Conservation (phyloP, 2,329 filamentous ascomycete genomes). For the Ustulina deusta region DNA sequence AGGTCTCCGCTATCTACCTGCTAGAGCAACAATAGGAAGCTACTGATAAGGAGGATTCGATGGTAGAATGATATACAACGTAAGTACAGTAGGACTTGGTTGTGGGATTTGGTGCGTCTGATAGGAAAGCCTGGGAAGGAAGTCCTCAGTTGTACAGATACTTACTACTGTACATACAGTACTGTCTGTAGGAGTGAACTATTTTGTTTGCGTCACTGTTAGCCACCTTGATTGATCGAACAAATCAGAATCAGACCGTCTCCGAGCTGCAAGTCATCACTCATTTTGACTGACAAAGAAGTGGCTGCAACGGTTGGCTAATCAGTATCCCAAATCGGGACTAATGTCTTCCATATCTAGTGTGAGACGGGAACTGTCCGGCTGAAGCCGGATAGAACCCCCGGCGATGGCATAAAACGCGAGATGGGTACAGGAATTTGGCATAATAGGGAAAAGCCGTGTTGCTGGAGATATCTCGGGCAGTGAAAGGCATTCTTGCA, state of each 20-base stretch:
- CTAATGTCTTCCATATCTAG: background rate
- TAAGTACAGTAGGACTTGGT: background rate
- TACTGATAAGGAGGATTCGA: background rate
- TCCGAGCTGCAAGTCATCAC: slow-evolving; percentile 9
- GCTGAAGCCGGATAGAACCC: slow-evolving; percentile 6
- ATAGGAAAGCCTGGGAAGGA: background rate
- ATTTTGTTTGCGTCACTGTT: background rate
- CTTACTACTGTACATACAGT: background rate
- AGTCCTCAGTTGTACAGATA: background rate
- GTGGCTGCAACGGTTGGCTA: slow-evolving; percentile 9
- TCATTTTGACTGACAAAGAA: slow-evolving; percentile 15
- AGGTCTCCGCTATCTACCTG: background rate
- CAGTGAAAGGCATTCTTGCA: background rate
- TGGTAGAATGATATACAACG: background rate
- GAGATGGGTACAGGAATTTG: background rate
- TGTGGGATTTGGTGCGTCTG: background rate
- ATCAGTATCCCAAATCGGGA: slow-evolving; percentile 18
- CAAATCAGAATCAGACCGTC: background rate
- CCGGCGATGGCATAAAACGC: slow-evolving; percentile 21
- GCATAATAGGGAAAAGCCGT: background rate
- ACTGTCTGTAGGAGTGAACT: background rate
- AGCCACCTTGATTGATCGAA: slow-evolving; percentile 14
- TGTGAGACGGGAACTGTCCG: slow-evolving; percentile 1
- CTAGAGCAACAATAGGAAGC: slow-evolving; percentile 7
- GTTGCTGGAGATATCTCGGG: background rate